These are phyloP conservation scores for Luvunga scandens DNA, from an alignment of 345 rosid genomes.

Conservation along the genomic window DNA sequence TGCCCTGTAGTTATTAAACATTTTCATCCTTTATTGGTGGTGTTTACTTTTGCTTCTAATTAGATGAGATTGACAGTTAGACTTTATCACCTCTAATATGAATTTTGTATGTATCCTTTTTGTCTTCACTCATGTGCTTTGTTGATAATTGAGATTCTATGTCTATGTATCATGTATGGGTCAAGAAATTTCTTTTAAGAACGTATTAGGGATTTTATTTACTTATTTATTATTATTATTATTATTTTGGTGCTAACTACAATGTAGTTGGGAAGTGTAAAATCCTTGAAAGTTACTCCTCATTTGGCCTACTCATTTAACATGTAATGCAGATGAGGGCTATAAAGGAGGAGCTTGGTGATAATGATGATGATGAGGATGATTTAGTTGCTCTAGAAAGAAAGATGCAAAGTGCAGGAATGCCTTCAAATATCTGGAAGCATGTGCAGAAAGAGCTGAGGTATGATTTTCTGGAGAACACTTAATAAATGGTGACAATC, in stretches of 20 bases:
- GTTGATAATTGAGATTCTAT: neutral
- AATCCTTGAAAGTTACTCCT: neutral
- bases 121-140: neutral
- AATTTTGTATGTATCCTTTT: neutral
- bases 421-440: constrained; percentile 96
- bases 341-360: constrained; percentile 99
- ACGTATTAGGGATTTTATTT: neutral
- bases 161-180: neutral
- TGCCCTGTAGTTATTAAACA: neutral
- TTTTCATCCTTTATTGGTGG: neutral
- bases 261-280: neutral
- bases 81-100: neutral
- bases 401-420: constrained; percentile 95
- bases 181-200: neutral
- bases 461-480: constrained; percentile 33
- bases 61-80: neutral
- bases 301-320: constrained; percentile 14
- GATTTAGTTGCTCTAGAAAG: constrained; percentile 92
- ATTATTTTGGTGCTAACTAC: no score
- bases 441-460: constrained; percentile 96
- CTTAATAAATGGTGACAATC: neutral
- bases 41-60: neutral
- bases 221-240: no score
- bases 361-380: constrained; percentile 98
- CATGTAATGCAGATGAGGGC: constrained; percentile 80